Evolutionary conservation across 2,329 filamentous ascomycete genomes (phyloP), one percentile per base, ranked within the genome.

Genomic region (Xylaria sp.): DNA sequence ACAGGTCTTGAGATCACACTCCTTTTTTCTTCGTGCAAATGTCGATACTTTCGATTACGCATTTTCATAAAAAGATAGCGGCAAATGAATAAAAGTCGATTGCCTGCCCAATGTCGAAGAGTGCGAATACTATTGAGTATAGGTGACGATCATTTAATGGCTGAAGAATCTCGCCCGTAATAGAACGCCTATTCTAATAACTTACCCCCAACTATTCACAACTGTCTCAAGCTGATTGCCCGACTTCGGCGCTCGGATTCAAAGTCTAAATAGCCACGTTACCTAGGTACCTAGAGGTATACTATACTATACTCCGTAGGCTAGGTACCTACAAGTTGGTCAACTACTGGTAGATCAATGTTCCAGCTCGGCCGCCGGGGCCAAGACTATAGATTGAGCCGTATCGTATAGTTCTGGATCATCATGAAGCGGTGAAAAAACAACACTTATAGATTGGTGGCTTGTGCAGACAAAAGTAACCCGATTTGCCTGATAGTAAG

Each of bases 71-170:
- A 12, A 39, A 20, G 15, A 23, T 13, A 60, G 36, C 23, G 28
- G 36, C 15, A 58, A 39, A 32, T 50, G 7, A 46, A 65, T 55
- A 59, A 45, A 60, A 20, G 15, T 30, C 23, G 25, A 55, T 30
- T 25, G 28, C 4, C 63, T 65, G 36, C 56, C 63, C 28, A 55
- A 36, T 30, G 3, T 58, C 7, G n/a, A 34, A 23, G 18, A 12
- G 23, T 39, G 23, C 20, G 30, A 48, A 28, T 4, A 30, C 28
- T 18, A 20, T n/a, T 15, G 25, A 36, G n/a, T n/a, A 36, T 56
- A 8, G 3, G 25, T 36, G 28, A 55, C n/a, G n/a, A 32, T 34
- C 5, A 4, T 25, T 30, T 28, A 30, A 20, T 28, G 46, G n/a
- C n/a, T n/a, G n/a, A n/a, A n/a, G n/a, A n/a, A n/a, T n/a, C n/a